A percentile compares a stretch with the other conserved stretches of the same genome.
phyloP scores from a whole-genome alignment of 768 basidiomycete species.

The Mycena galericulata region DNA sequence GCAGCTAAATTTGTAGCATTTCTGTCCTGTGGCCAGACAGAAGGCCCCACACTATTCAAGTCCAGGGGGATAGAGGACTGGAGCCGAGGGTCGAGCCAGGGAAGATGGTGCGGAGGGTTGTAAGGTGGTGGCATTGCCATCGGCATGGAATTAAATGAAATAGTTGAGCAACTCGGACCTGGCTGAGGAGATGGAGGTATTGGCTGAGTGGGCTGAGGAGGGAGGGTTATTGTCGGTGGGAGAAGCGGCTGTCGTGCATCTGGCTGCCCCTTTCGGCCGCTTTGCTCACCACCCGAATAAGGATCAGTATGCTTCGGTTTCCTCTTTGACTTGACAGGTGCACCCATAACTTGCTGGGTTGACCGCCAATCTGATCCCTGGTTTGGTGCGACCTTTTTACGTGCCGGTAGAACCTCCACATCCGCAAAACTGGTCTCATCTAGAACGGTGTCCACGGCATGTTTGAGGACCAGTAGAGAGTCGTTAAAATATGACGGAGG shows the following conservation, averaged over 20 bases:
- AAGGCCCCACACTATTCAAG: not conserved
- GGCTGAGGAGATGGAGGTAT: no score
- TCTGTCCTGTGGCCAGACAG: no score
- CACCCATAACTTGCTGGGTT: not conserved
- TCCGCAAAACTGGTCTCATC: not conserved
- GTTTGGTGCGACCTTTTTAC: not conserved
- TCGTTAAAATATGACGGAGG: not conserved
- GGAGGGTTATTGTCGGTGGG: no score
- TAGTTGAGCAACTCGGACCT: no score
- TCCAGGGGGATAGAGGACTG: not conserved
- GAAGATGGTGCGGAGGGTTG: no score
- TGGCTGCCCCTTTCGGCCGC: not conserved
- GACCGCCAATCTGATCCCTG: not conserved
- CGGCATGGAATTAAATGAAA: no score
- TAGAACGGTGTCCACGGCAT: not conserved
- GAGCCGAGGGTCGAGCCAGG: not conserved
- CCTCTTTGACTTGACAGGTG: not conserved
- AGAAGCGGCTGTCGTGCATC: not conserved
- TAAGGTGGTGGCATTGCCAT: no score
- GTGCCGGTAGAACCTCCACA: constrained; percentile 1
- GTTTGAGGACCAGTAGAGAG: not conserved
- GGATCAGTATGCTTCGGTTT: not conserved
- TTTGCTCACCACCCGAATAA: not conserved
- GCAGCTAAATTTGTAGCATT: not conserved
- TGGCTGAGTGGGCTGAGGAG: no score